Base-by-base conservation (phyloP, 306 rosid species). In the Macrotyloma uniflorum region DNA sequence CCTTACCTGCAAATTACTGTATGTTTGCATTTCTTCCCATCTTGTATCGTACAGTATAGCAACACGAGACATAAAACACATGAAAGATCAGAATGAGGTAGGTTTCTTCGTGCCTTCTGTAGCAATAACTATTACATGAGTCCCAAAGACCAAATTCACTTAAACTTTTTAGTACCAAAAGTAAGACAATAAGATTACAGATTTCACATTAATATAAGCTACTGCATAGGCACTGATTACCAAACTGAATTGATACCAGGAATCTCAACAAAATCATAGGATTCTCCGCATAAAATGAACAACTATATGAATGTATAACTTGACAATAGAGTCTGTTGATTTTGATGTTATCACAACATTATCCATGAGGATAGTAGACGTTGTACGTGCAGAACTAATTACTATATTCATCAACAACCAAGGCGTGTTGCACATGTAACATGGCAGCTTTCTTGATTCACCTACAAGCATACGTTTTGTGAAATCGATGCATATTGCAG, bases 81-180 rank as follows among this genome's bases (percentile, higher is more conserved):
- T 26, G 11, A 67, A 23, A 72, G 28, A 51, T 35, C 43, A 50
- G 35, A 24, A 77, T 67, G 62, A 73, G 26, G 66, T 19, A 22
- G 46, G 24, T 24, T 69, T 47, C 63, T 64, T 24, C 33, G 77
- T 49, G 76, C 70, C 75, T 75, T 76, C 79, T 75, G 67, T 16
- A 82, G 32, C 66, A 55, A 74, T 15, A 46, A 76, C 45, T 24
- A 49, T 19, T 20, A 78, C 53, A 36, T 8, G 5, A 19, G 26
- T 3, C 9, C 22, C 6, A 9, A 0, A 46, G 12, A 47, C 8
- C 18, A 18, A 47, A 47, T 5, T 16, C 54, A 13, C 50, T 1
- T 14, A 5, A 8, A 2, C 9, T n/a, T 6, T 18, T 50, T 50
- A 50, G 57, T 50, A 50, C 23, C 10, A 8, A 50, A 50, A 50